phyloP scores from a whole-genome alignment of 2,329 filamentous ascomycete genomes.

The Zasmidium angulare region DNA sequence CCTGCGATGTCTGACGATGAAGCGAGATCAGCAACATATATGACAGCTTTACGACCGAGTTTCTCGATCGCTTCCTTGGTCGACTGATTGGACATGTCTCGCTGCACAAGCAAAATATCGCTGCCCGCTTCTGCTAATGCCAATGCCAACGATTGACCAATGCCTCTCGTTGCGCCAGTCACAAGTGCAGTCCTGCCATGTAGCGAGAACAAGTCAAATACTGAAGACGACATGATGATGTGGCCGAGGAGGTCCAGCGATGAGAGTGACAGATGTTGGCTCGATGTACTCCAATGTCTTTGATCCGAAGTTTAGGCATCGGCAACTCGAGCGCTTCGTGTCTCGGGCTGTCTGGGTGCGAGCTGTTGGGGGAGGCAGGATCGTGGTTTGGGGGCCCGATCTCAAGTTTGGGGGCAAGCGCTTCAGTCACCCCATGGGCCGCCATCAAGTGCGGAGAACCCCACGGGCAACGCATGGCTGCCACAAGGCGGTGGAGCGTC shows the following conservation, averaged over 20 bases:
- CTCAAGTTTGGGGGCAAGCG: background rate
- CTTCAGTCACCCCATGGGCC: background rate
- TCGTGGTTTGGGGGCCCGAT: background rate
- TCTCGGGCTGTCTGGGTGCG: background rate
- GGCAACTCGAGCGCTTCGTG: background rate
- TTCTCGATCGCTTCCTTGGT: slow-evolving; percentile 63
- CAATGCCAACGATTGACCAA: slow-evolving; percentile 50
- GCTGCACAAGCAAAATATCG: slow-evolving; percentile 54
- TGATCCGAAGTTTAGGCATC: background rate
- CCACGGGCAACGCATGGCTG: background rate
- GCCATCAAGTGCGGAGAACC: background rate
- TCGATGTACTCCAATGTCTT: background rate
- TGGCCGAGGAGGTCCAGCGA: too few relatives aligned
- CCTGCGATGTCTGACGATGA: slow-evolving; percentile 56
- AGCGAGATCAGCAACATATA: slow-evolving; percentile 70
- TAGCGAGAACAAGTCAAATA: slow-evolving; percentile 48
- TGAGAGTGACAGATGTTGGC: too few relatives aligned
- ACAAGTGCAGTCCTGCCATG: slow-evolving; percentile 50
- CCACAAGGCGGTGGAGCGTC: background rate
- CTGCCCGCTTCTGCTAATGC: slow-evolving; percentile 52
- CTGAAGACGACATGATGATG: slow-evolving; percentile 28
- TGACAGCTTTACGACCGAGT: slow-evolving; percentile 63
- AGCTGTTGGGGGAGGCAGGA: background rate
- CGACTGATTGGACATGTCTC: slow-evolving; percentile 53
- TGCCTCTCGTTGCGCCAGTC: slow-evolving; percentile 51